Evolutionary conservation across 495 filamentous ascomycete species (phyloP).

Genomic region (Xylaria grammica): DNA sequence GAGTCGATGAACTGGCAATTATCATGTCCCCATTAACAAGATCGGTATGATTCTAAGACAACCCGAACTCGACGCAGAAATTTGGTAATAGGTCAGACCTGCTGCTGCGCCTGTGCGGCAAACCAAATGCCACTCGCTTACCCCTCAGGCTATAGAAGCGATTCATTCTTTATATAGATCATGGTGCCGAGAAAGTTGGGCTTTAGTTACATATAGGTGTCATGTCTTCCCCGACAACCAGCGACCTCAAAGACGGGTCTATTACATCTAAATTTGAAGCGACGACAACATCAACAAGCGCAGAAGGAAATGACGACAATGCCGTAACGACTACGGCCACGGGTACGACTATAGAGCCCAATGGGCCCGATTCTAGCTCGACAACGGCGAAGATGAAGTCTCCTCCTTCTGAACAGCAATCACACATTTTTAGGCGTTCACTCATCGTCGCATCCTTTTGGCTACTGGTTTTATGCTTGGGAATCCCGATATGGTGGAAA

Average conservation of each 20-base stretch:
- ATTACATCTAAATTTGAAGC: not conserved
- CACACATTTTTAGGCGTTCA: conserved; percentile 69
- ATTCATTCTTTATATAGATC: not conserved
- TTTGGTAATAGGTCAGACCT: not conserved
- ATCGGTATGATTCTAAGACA: not conserved
- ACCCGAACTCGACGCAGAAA: not conserved
- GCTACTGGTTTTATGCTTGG: conserved; percentile 81
- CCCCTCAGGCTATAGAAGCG: conserved; percentile 1
- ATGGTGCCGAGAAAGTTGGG: conserved; percentile 19
- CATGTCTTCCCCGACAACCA: conserved; percentile 16
- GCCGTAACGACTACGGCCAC: not conserved
- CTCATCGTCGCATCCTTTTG: conserved; percentile 88
- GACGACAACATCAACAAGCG: not conserved
- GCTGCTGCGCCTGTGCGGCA: not conserved
- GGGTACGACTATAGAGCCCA: not conserved
- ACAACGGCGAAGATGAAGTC: conserved; percentile 36
- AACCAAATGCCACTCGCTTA: not conserved
- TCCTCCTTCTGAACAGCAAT: conserved; percentile 77
- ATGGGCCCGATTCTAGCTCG: not conserved
- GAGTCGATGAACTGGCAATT: not conserved
- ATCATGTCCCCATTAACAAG: no score
- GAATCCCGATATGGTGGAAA: conserved; percentile 93
- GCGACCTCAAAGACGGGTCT: conserved; percentile 18
- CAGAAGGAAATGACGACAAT: not conserved
- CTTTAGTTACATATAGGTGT: conserved; percentile 12